These are phyloP conservation scores for Pythium angustatum DNA, from an alignment of 352 stramenopile species.

Conservation along the genomic window DNA sequence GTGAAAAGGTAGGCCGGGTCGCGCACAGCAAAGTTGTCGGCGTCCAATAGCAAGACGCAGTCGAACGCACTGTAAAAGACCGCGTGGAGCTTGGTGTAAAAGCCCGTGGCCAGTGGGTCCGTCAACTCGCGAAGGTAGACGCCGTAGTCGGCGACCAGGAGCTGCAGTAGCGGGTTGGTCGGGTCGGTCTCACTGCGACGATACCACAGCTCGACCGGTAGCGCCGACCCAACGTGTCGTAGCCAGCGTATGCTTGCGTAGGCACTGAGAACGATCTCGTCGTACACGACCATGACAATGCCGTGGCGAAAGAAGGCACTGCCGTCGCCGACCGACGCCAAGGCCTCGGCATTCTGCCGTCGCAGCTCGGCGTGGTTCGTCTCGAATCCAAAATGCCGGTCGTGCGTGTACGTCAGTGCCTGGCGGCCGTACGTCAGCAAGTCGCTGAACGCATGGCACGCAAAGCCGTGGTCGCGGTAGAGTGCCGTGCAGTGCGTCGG, in stretches of 20 bases:
- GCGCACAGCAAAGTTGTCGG: slow-evolving; percentile 61
- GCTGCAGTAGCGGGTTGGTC: slow-evolving; percentile 26
- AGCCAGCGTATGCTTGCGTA: slow-evolving; percentile 63
- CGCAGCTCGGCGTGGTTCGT: slow-evolving; percentile 10
- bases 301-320: slow-evolving; percentile 35
- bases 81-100: slow-evolving; percentile 70
- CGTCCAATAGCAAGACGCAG: slow-evolving; percentile 74
- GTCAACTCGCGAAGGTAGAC: slow-evolving; percentile 53
- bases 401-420: slow-evolving; percentile 15
- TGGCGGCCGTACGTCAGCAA: slow-evolving; percentile 20
- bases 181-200: slow-evolving; percentile 18
- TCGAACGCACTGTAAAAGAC: slow-evolving; percentile 67
- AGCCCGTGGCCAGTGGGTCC: slow-evolving; percentile 45
- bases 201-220: slow-evolving; percentile 78
- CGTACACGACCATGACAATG: slow-evolving; percentile 74
- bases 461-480: not conserved
- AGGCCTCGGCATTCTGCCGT: not conserved
- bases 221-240: slow-evolving; percentile 46
- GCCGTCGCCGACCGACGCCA: too few relatives aligned
- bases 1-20: slow-evolving; percentile 74
- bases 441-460: slow-evolving; percentile 14
- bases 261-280: slow-evolving; percentile 65
- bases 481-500: slow-evolving; percentile 25
- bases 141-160: slow-evolving; percentile 40
- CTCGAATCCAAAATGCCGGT: not conserved